A percentile compares a stretch with the other conserved stretches of the same genome.
These are phyloP conservation scores for Lipomyces kockii DNA, from an alignment of 805 yeast species.

Conservation along the genomic window DNA sequence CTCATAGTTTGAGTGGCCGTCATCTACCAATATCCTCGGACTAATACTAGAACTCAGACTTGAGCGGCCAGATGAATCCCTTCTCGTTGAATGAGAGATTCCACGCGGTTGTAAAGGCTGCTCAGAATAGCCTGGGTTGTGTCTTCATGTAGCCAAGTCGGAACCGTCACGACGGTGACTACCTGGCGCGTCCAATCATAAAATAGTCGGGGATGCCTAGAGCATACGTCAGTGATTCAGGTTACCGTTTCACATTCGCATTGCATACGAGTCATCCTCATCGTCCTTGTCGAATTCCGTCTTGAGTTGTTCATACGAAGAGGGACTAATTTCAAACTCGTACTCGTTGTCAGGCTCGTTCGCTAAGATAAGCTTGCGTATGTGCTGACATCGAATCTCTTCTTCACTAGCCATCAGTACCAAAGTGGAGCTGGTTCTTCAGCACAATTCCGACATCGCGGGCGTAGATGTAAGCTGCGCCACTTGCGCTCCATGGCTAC, in stretches of 20 bases:
- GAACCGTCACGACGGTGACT: neutral
- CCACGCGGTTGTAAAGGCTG: neutral
- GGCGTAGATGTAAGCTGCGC: neutral
- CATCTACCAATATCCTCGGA: neutral
- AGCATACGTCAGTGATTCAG: neutral
- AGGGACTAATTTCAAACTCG: neutral
- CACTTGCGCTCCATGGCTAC: neutral
- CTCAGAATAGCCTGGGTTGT: neutral
- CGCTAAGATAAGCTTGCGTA: neutral
- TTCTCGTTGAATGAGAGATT: neutral
- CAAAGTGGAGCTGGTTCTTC: neutral
- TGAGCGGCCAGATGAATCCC: neutral
- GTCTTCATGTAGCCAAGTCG: neutral
- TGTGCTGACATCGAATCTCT: neutral
- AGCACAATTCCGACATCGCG: no score
- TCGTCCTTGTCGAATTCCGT: neutral
- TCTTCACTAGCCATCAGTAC: neutral
- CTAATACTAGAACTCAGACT: neutral
- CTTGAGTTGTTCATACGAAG: neutral
- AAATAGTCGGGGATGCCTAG: neutral
- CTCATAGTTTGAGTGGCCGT: neutral
- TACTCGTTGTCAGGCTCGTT: neutral
- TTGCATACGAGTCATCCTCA: neutral
- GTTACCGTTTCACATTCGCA: neutral
- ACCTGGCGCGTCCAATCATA: neutral